phyloP scores from a whole-genome alignment of 2,329 filamentous ascomycete genomes.

The Ophiostoma perfectum region DNA sequence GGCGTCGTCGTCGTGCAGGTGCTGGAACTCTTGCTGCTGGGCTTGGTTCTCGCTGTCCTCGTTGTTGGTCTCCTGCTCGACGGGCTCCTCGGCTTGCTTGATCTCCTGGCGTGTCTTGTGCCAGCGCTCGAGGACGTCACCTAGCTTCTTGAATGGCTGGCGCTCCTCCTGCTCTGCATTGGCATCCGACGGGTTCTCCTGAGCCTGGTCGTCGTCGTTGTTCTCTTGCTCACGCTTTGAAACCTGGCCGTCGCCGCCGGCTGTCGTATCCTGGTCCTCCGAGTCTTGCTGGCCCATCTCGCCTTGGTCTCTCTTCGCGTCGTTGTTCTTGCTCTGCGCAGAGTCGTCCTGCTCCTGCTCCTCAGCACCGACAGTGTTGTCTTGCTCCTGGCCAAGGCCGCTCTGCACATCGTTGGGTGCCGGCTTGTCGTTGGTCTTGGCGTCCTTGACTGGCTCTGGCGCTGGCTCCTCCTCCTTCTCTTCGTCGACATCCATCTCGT shows the following conservation, averaged over 20 bases:
- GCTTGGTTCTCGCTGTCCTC: conserved; percentile 56
- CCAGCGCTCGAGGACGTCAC: conserved; percentile 88
- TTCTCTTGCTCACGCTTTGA: conserved; percentile 42
- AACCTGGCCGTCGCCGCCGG: conserved; percentile 57
- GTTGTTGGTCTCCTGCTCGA: conserved; percentile 14
- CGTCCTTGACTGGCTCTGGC: conserved; percentile 42
- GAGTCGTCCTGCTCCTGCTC: conserved; percentile 23
- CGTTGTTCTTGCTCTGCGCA: conserved; percentile 38
- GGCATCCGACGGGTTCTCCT: conserved; percentile 35
- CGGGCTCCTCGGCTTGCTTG: conserved; percentile 42
- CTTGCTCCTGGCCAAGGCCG: conserved; percentile 59
- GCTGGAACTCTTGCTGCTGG: conserved; percentile 81
- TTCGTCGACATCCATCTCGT: conserved; percentile 37
- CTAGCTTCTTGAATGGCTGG: conserved; percentile 88
- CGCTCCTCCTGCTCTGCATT: conserved; percentile 36
- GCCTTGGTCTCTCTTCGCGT: conserved; percentile 61
- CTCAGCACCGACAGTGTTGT: conserved; percentile 43
- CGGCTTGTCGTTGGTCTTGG: conserved; percentile 48
- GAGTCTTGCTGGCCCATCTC: conserved; percentile 60
- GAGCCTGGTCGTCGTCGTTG: conserved; percentile 40
- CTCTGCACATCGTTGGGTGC: conserved; percentile 60
- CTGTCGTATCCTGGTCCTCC: conserved; percentile 49
- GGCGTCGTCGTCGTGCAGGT: conserved; percentile 77
- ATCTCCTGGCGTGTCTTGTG: conserved; percentile 86
- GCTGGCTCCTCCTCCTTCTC: conserved; percentile 50